Percentiles rank a stretch among this genome's conserved stretches.
These are phyloP conservation scores for Komagataella mondaviorum DNA, from an alignment of 805 yeast genomes.

Conservation along the genomic window DNA sequence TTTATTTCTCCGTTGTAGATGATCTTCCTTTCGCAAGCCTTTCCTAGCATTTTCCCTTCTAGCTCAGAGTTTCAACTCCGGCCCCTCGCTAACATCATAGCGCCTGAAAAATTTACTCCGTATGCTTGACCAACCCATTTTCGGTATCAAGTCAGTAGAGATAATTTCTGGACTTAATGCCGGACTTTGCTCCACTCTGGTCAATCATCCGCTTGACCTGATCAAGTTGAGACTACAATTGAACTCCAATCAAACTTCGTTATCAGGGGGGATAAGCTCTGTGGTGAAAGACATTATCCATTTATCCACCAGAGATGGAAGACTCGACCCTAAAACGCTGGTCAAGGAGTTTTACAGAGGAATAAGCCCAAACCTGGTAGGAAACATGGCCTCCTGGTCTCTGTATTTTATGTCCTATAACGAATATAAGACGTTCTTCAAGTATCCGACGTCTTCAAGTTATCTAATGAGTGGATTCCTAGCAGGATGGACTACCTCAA, in stretches of 20 bases:
- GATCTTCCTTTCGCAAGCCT: background rate
- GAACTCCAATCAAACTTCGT: constrained; percentile 20
- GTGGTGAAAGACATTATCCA: constrained; percentile 8
- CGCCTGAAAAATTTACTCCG: background rate
- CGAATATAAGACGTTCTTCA: constrained; percentile 28
- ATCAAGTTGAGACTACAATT: constrained; percentile 76
- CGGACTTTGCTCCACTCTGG: constrained; percentile 66
- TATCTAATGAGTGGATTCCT: constrained; percentile 42
- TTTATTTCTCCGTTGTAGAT: background rate
- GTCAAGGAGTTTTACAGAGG: constrained; percentile 50
- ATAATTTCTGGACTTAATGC: constrained; percentile 63
- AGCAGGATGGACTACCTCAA: constrained; percentile 67
- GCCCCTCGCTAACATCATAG: background rate
- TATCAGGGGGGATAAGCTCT: constrained; percentile 13
- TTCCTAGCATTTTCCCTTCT: background rate
- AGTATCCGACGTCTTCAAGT: constrained; percentile 3
- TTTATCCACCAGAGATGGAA: constrained; percentile 4
- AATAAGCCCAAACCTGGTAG: constrained; percentile 63
- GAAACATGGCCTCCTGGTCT: constrained; percentile 85
- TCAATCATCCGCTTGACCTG: constrained; percentile 84
- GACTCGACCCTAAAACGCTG: constrained; percentile 4
- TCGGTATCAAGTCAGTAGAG: constrained; percentile 22
- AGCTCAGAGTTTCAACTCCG: background rate
- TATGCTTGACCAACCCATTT: background rate
- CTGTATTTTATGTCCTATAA: constrained; percentile 72